These are phyloP conservation scores for Aspergillus sp. DNA, from an alignment of 2,329 filamentous ascomycete species.

Conservation along the genomic window DNA sequence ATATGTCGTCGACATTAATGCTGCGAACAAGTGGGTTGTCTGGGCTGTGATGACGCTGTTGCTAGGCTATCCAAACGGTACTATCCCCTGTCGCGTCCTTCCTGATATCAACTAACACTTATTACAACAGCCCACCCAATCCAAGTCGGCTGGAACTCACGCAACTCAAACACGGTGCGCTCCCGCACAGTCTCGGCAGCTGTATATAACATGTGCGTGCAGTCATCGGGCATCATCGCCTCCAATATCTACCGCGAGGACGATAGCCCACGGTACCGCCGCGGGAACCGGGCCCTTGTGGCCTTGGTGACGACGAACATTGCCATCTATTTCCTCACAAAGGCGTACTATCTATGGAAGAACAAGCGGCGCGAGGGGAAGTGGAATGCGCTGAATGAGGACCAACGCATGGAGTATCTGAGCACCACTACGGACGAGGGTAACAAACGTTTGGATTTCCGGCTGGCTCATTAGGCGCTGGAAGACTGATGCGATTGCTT, in stretches of 20 bases:
- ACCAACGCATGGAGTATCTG: slow-evolving; percentile 31
- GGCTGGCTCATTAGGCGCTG: slow-evolving; percentile 22
- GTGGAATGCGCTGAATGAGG: slow-evolving; percentile 34
- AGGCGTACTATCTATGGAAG: slow-evolving; percentile 30
- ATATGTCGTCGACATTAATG: slow-evolving; percentile 44
- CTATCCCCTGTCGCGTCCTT: not conserved
- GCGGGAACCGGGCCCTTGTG: slow-evolving; percentile 47
- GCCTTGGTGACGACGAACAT: slow-evolving; percentile 50
- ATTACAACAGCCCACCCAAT: slow-evolving; percentile 51
- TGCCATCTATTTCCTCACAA: slow-evolving; percentile 44
- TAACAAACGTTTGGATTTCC: slow-evolving; percentile 40
- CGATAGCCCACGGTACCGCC: slow-evolving; percentile 5
- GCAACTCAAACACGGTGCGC: slow-evolving; percentile 40
- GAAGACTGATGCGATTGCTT: not conserved
- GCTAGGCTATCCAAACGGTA: slow-evolving; percentile 52
- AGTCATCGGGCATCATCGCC: slow-evolving; percentile 34
- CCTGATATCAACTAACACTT: not conserved
- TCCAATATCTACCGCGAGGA: slow-evolving; percentile 34
- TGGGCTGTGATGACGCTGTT: slow-evolving; percentile 54
- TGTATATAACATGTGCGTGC: slow-evolving; percentile 43
- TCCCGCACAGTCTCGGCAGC: slow-evolving; percentile 38
- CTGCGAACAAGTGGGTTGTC: slow-evolving; percentile 51
- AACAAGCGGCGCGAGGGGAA: slow-evolving; percentile 19
- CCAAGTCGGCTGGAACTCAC: slow-evolving; percentile 42
- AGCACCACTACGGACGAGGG: slow-evolving; percentile 29